Evolutionary conservation across 495 filamentous ascomycete species (phyloP).

Genomic region (Penicillium riverlandense): DNA sequence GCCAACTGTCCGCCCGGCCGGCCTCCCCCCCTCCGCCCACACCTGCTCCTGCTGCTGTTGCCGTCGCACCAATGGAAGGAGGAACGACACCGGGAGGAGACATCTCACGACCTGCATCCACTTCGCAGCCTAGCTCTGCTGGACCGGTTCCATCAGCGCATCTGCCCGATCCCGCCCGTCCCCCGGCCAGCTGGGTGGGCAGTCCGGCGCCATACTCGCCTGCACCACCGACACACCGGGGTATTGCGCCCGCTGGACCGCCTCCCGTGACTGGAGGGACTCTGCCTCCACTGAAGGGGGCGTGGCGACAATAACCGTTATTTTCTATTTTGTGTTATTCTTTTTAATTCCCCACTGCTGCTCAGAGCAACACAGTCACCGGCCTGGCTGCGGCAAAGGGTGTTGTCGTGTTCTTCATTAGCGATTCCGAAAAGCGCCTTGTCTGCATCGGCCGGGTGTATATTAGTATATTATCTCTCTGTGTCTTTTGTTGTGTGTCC

Average conservation of each 20-base stretch:
- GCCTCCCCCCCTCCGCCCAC: constrained; percentile 26
- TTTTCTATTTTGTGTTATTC: neutral
- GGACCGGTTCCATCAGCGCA: constrained; percentile 1
- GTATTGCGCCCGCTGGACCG: constrained; percentile 4
- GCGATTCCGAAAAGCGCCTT: neutral
- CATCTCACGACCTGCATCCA: neutral
- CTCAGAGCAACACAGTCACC: constrained; percentile 9
- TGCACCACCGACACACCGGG: constrained; percentile 1
- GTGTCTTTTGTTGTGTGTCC: neutral
- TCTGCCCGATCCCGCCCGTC: constrained; percentile 6
- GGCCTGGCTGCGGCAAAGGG: constrained; percentile 9
- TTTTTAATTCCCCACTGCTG: neutral
- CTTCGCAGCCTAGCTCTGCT: neutral
- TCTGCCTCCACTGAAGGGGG: constrained; percentile 16
- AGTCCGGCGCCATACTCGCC: constrained; percentile 14
- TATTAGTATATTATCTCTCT: constrained; percentile 8
- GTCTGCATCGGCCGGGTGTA: constrained; percentile 5
- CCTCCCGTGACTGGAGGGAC: constrained; percentile 10
- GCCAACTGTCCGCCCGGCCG: constrained; percentile 32
- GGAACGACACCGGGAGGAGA: constrained; percentile 5
- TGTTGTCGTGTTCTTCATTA: constrained; percentile 1
- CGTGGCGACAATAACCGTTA: constrained; percentile 8
- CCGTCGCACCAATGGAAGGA: constrained; percentile 4
- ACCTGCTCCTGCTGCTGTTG: constrained; percentile 2
- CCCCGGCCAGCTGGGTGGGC: constrained; percentile 13